Conservation (phyloP, 2,329 filamentous ascomycete species). For the Acephala macrosclerotiorum region DNA sequence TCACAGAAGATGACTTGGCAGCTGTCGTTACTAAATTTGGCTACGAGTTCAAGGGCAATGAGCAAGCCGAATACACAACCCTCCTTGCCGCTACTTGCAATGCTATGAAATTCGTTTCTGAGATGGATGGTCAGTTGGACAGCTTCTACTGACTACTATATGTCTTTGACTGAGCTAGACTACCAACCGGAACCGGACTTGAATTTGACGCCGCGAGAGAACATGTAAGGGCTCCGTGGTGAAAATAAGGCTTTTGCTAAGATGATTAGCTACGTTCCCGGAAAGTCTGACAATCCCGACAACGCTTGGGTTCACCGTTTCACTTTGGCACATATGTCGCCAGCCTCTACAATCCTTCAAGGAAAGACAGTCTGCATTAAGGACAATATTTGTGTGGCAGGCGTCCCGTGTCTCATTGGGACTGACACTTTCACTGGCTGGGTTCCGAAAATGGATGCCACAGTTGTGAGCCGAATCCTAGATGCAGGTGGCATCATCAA, state of each 20-base stretch:
- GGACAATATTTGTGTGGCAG: slow-evolving; percentile 61
- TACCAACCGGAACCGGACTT: slow-evolving; percentile 35
- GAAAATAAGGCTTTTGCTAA: background rate
- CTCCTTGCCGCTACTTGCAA: slow-evolving; percentile 35
- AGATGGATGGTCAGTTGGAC: slow-evolving; percentile 31
- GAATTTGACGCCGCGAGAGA: slow-evolving; percentile 24
- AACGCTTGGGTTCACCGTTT: slow-evolving; percentile 34
- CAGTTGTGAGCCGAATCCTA: slow-evolving; percentile 57
- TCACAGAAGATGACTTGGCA: slow-evolving; percentile 31
- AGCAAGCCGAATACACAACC: slow-evolving; percentile 32
- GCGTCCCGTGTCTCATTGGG: slow-evolving; percentile 60
- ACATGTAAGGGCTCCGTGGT: slow-evolving; percentile 21
- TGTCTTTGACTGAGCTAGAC: slow-evolving; percentile 17
- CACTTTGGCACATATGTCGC: slow-evolving; percentile 27
- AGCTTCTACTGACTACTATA: background rate
- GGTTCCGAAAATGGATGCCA: slow-evolving; percentile 60
- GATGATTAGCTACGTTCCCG: slow-evolving; percentile 25
- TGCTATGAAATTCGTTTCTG: slow-evolving; percentile 32
- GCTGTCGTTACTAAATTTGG: slow-evolving; percentile 31
- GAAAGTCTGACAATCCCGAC: slow-evolving; percentile 30
- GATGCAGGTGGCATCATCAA: slow-evolving; percentile 58
- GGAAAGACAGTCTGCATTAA: slow-evolving; percentile 59
- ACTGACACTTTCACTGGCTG: slow-evolving; percentile 58
- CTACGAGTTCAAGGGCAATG: slow-evolving; percentile 33
- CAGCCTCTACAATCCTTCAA: slow-evolving; percentile 38